Evolutionary conservation across 2,329 filamentous ascomycete species (phyloP), one percentile per base, ranked within the genome.

Genomic region (Bipolaris gigantea): DNA sequence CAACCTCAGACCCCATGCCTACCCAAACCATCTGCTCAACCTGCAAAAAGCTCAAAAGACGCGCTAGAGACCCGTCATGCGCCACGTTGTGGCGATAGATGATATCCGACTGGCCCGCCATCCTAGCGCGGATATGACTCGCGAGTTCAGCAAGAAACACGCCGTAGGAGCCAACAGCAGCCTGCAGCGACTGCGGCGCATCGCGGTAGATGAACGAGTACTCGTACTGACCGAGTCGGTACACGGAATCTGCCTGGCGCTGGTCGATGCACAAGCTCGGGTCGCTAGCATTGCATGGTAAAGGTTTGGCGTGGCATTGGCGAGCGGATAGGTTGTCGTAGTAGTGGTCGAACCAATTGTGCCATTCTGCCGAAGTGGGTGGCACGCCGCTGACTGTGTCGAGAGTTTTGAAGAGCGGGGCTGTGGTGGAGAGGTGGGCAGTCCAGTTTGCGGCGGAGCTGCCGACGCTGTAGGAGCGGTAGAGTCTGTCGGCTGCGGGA

Each of bases 251-350:
- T 2, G 89, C 86, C 39, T 86, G 76, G 0, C 75, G 72, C 62
- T 85, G 84, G 2, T 82, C 82, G 36, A 92, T 76, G 67, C 90
- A 93, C 1, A 76, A 73, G 0, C 75, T 60, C 0, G 72, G 75
- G 48, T 81, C 79, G 56, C 80, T 80, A 49, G 59, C 71, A 57
- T 82, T 84, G 75, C 89, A 93, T 0, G 89, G 90, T 0, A 92
- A 77, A 0, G 88, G 83, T 65, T 88, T 89, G 16, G 73, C 77
- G 67, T 94, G 89, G 71, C 90, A 94, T 68, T 91, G 87, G 0
- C 89, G 82, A 0, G 89, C 87, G 0, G 89, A 91, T 1, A 94
- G 81, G 66, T 92, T 94, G 71, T 94, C 90, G 65, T 87, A 94
- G 76, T 94, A 94, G 73, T 92, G 90, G 67, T 94, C 90, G 64